Conservation (phyloP, 352 stramenopile species). For the Pythium volutum region DNA sequence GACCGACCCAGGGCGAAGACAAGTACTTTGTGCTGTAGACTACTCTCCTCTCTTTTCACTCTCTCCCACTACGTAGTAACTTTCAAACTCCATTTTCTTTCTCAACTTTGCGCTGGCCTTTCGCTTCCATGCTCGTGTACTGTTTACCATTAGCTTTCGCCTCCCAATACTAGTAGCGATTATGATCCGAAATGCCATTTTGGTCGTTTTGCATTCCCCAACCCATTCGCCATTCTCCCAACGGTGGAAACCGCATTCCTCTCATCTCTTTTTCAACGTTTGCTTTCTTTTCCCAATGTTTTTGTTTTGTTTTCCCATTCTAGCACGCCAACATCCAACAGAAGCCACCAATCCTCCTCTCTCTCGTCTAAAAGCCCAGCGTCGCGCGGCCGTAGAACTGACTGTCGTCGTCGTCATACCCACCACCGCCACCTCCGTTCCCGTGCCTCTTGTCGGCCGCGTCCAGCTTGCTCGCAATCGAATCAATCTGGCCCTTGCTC, state of each 20-base stretch:
- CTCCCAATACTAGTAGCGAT: background rate
- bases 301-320: background rate
- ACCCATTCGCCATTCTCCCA: background rate
- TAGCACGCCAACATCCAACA: background rate
- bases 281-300: background rate
- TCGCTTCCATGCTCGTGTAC: background rate
- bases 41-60: background rate
- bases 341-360: background rate
- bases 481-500: constrained; percentile 37
- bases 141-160: background rate
- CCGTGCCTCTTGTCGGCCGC: constrained; percentile 28
- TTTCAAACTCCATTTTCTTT: background rate
- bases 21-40: constrained; percentile 85
- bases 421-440: constrained; percentile 5
- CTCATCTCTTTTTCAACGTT: no score
- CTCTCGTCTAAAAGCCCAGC: constrained; percentile 58
- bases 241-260: no score
- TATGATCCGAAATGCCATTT: constrained; percentile 7
- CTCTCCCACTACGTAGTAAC: background rate
- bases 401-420: constrained; percentile 53
- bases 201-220: background rate
- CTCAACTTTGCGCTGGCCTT: background rate
- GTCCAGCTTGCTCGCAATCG: constrained; percentile 30
- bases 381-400: constrained; percentile 84
- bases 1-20: constrained; percentile 47